A percentile compares a stretch with the other conserved stretches of the same genome.
Conservation (phyloP, 2,329 filamentous ascomycete species). For the Exutisphaerella laricina region DNA sequence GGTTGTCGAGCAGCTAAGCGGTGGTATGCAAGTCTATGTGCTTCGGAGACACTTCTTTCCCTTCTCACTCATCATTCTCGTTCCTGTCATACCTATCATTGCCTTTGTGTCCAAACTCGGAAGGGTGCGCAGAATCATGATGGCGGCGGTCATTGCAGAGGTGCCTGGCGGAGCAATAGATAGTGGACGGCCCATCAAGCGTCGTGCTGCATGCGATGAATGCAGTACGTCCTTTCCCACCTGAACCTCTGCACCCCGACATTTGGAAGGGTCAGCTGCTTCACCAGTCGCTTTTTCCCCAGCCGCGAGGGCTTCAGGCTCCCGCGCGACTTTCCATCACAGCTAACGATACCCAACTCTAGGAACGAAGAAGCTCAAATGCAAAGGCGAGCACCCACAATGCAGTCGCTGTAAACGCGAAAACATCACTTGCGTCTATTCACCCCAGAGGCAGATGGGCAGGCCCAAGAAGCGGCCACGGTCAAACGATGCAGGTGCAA, state of each 20-base stretch:
- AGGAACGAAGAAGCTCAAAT: constrained; percentile 48
- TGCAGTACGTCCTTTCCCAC: constrained; percentile 37
- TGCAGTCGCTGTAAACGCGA: constrained; percentile 42
- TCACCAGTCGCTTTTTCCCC: too few relatives aligned
- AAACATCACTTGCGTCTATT: constrained; percentile 42
- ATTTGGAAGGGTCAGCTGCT: too few relatives aligned
- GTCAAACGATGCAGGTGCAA: constrained; percentile 21
- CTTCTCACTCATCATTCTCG: too few relatives aligned
- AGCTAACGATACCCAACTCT: not conserved
- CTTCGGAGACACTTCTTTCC: constrained; percentile 11
- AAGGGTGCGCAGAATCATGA: not conserved
- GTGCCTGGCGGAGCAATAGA: not conserved
- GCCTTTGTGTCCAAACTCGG: not conserved
- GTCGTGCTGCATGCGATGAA: constrained; percentile 39
- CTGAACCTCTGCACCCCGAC: too few relatives aligned
- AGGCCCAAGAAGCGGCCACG: constrained; percentile 45
- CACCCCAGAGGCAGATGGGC: constrained; percentile 46
- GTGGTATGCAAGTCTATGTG: not conserved
- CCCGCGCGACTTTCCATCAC: not conserved
- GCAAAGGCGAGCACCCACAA: constrained; percentile 38
- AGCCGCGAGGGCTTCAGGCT: not conserved
- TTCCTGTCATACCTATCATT: not conserved
- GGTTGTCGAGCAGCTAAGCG: not conserved
- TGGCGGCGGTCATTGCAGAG: not conserved
- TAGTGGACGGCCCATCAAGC: constrained; percentile 16